Conservation (phyloP, 192 early-diverging fungal species). For the Pilaira anomala region DNA sequence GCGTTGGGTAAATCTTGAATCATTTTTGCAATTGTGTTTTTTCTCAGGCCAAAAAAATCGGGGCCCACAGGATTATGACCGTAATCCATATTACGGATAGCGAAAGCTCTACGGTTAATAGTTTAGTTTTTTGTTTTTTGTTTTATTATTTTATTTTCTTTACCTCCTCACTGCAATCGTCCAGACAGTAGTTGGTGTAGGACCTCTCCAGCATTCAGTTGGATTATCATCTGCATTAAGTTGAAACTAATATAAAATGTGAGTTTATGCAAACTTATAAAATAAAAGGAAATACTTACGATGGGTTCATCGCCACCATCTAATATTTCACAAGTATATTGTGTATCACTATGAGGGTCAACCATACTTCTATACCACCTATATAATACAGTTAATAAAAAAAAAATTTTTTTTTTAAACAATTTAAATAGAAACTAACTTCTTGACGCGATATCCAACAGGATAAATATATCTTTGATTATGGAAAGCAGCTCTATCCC, state of each 20-base stretch:
- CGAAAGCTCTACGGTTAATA: constrained; percentile 59
- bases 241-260: constrained; percentile 58
- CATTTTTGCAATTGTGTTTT: constrained; percentile 81
- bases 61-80: constrained; percentile 81
- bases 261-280: not conserved
- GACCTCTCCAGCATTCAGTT: constrained; percentile 62
- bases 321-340: constrained; percentile 73
- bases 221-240: constrained; percentile 80
- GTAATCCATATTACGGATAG: constrained; percentile 74
- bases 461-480: constrained; percentile 92
- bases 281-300: constrained; percentile 23
- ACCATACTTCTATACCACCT: constrained; percentile 59
- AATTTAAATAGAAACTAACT: constrained; percentile 28
- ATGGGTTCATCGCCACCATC: constrained; percentile 76
- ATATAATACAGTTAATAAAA: constrained; percentile 2
- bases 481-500: constrained; percentile 77
- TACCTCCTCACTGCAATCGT: constrained; percentile 67
- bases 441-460: constrained; percentile 75
- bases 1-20: constrained; percentile 88
- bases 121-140: not conserved
- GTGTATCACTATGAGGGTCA: constrained; percentile 45
- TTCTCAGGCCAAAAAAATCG: constrained; percentile 89
- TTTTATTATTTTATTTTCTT: not conserved
- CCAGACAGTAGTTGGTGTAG: constrained; percentile 87
- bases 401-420: not conserved